These are phyloP conservation scores for Candida railenensis DNA, from an alignment of 805 yeast genomes.

Conservation along the genomic window DNA sequence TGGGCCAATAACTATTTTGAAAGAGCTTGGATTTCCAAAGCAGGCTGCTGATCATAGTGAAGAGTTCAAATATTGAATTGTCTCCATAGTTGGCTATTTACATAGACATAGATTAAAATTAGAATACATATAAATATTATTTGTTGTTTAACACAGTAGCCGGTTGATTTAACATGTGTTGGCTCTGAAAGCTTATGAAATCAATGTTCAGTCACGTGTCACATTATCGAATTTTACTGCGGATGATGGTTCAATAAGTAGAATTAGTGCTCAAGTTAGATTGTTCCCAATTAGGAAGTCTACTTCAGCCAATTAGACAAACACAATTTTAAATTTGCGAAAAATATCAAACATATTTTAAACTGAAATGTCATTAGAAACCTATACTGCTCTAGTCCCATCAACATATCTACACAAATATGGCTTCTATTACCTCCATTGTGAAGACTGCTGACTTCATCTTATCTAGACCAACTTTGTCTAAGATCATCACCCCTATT, in stretches of 20 bases:
- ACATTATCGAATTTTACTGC: too few species aligned
- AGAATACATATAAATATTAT: neutral
- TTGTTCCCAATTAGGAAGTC: conserved; percentile 25
- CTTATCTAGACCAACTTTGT: conserved; percentile 74
- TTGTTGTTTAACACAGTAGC: neutral
- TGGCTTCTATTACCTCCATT: conserved; percentile 66
- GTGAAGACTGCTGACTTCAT: conserved; percentile 77
- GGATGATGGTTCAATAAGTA: neutral
- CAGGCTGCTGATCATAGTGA: conserved; percentile 56
- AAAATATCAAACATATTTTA: conserved; percentile 6
- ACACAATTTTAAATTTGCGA: conserved; percentile 4
- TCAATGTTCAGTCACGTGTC: too few species aligned
- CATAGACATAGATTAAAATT: neutral
- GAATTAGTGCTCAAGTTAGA: too few species aligned
- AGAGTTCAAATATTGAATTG: conserved; percentile 58
- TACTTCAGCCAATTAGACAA: conserved; percentile 6
- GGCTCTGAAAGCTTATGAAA: too few species aligned
- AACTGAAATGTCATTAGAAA: neutral
- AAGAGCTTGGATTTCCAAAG: conserved; percentile 65
- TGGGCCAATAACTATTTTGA: conserved; percentile 54
- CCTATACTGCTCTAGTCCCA: conserved; percentile 1
- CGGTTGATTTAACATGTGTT: too few species aligned
- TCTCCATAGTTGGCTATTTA: too few species aligned
- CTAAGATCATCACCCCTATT: conserved; percentile 74
- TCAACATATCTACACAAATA: conserved; percentile 17